Conservation (phyloP, 345 rosid species). For the Eucalyptus marginata region DNA sequence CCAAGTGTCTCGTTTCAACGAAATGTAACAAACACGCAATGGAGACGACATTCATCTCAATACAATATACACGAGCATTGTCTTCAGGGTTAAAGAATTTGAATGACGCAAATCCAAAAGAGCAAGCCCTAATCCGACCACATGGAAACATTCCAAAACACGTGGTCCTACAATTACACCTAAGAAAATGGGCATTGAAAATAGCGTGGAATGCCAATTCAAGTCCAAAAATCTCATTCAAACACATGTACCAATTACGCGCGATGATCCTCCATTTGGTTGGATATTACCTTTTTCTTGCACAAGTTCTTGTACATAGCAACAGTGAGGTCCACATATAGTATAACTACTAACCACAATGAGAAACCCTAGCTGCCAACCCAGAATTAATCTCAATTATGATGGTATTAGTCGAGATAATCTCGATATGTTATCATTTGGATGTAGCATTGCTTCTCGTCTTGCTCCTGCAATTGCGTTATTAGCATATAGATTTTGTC, state of each 20-base stretch:
- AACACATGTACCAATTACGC: neutral
- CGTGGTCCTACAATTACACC: neutral
- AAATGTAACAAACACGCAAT: neutral
- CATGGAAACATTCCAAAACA: neutral
- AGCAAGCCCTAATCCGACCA: neutral
- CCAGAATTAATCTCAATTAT: neutral
- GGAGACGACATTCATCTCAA: neutral
- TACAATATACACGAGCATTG: neutral
- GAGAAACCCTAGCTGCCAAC: neutral
- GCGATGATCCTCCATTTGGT: neutral
- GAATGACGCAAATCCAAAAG: neutral
- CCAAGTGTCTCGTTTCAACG: neutral
- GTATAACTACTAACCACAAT: neutral
- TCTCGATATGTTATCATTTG: neutral
- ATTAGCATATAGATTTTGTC: neutral
- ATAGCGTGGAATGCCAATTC: neutral
- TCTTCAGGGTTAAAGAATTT: neutral
- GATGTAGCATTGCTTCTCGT: neutral
- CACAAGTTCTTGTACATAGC: neutral
- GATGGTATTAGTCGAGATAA: neutral
- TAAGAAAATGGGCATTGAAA: neutral
- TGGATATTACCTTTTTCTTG: neutral
- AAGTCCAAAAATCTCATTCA: neutral
- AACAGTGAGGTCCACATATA: neutral
- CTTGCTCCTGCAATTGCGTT: neutral